Conservation (phyloP, 108 stramenopile species). For the Stephanodiscus triporus region DNA sequence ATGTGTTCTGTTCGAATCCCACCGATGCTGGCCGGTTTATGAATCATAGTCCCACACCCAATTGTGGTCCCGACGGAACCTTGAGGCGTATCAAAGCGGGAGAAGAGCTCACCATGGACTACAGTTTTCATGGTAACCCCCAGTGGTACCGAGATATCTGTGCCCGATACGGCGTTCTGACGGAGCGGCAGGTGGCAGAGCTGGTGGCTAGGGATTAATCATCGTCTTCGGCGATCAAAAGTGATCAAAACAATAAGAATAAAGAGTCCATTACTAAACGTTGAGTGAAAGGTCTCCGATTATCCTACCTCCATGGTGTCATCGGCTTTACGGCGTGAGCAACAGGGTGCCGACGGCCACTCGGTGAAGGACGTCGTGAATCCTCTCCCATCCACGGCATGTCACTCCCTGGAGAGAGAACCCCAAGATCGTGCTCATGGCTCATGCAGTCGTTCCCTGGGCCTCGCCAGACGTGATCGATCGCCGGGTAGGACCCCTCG, state of each 20-base stretch:
- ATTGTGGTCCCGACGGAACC: conserved; percentile 34
- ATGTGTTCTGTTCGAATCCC: conserved; percentile 30
- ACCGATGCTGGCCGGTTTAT: conserved; percentile 30
- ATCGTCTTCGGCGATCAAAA: not conserved
- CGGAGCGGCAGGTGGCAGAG: conserved; percentile 23
- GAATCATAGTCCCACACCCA: conserved; percentile 24
- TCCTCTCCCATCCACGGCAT: not conserved
- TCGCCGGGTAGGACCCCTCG: too few species aligned
- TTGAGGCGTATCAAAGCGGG: conserved; percentile 22
- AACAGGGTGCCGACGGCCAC: not conserved
- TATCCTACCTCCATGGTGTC: not conserved
- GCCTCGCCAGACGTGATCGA: not conserved
- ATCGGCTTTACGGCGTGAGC: not conserved
- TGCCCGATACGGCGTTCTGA: conserved; percentile 16
- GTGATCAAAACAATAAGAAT: not conserved
- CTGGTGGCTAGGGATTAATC: not conserved
- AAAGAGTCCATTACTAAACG: too few species aligned
- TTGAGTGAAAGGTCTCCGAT: too few species aligned
- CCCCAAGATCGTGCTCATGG: not conserved
- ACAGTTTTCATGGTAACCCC: conserved; percentile 31
- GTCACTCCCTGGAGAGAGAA: not conserved
- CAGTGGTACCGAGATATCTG: conserved; percentile 29
- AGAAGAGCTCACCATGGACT: conserved; percentile 35
- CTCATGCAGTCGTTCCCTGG: not conserved
- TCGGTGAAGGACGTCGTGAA: too few species aligned